phyloP scores from a whole-genome alignment of 1,284 basidiomycete genomes.

The Thelephora terrestris region DNA sequence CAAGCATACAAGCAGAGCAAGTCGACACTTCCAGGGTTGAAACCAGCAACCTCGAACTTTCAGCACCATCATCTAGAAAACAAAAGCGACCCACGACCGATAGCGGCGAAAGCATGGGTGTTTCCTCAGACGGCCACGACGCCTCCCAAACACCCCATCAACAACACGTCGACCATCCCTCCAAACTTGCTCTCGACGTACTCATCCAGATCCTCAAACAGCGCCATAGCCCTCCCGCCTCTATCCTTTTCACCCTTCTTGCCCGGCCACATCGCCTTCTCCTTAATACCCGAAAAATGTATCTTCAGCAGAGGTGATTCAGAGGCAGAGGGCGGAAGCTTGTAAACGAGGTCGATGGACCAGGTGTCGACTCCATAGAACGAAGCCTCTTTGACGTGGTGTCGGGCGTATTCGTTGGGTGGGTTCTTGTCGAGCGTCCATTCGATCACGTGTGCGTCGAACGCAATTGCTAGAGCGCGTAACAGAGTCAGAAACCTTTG shows the following conservation, averaged over 20 bases:
- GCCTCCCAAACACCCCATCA: constrained; percentile 64
- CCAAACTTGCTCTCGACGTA: constrained; percentile 53
- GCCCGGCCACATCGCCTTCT: constrained; percentile 72
- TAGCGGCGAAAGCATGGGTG: no score
- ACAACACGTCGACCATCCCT: constrained; percentile 52
- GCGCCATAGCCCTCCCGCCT: constrained; percentile 48
- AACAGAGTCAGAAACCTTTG: not conserved
- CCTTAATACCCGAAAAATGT: constrained; percentile 64
- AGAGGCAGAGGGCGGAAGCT: constrained; percentile 27
- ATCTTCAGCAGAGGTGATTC: constrained; percentile 30
- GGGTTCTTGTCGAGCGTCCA: constrained; percentile 80
- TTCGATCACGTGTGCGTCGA: constrained; percentile 82
- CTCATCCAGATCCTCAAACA: constrained; percentile 57
- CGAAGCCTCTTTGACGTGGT: constrained; percentile 87
- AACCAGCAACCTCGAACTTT: no score
- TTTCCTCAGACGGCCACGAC: constrained; percentile 27
- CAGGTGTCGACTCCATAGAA: constrained; percentile 71
- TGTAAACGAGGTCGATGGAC: constrained; percentile 61
- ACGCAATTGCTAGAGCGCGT: constrained; percentile 60
- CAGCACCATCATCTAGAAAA: no score
- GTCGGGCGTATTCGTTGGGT: constrained; percentile 64
- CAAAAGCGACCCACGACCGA: no score
- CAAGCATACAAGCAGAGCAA: no score
- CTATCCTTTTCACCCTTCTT: constrained; percentile 45
- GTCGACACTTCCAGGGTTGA: no score